Evolutionary conservation across 108 stramenopile species (phyloP).

Genomic region (Asterionellopsis glacialis): DNA sequence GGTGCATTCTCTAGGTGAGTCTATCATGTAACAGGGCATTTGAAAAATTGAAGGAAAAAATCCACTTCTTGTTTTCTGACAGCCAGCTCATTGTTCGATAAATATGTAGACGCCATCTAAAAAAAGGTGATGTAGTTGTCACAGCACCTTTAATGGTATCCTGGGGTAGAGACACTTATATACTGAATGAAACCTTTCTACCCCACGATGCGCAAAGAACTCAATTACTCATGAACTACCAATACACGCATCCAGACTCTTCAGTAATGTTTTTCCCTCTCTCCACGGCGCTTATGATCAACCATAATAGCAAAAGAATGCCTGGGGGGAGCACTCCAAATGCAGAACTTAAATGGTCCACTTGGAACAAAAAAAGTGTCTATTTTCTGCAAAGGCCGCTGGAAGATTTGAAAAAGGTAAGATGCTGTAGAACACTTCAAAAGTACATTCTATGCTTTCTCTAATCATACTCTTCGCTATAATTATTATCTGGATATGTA

Average conservation of each 20-base stretch:
- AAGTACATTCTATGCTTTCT: no score
- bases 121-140: conserved; percentile 23
- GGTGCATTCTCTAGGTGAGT: conserved; percentile 31
- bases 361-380: conserved; percentile 14
- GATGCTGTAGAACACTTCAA: not conserved
- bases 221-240: conserved; percentile 53
- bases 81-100: no score
- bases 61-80: no score
- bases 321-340: conserved; percentile 24
- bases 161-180: not conserved
- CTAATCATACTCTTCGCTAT: not conserved
- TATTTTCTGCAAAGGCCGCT: conserved; percentile 17
- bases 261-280: conserved; percentile 33
- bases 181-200: not conserved
- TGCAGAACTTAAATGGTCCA: conserved; percentile 38
- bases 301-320: conserved; percentile 27
- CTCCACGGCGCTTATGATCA: conserved; percentile 13
- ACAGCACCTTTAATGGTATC: conserved; percentile 22
- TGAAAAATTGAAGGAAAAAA: no score
- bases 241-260: conserved; percentile 41
- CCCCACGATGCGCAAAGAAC: conserved; percentile 6
- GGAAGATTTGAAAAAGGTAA: conserved; percentile 23
- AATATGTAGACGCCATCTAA: conserved; percentile 2
- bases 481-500: not conserved
- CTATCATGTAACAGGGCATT: no score